Base-by-base conservation (phyloP, 2,329 filamentous ascomycete genomes). In the Cytospora schulzeri region DNA sequence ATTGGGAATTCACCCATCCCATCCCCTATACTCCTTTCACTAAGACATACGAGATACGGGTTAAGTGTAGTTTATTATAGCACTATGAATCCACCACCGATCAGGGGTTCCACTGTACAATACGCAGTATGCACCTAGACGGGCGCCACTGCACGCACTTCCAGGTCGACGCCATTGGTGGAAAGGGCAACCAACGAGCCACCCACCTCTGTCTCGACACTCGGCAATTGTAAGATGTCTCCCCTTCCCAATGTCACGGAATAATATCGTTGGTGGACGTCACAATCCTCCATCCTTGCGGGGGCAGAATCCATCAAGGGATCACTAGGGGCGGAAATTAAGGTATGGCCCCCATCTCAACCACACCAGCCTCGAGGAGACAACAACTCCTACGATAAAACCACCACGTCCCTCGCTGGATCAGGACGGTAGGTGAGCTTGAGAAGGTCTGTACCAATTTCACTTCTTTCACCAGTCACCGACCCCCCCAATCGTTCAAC, bases 381-480 rank as follows among this genome's bases (percentile, higher is more conserved):
- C 11, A 48, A 22, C 8, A 14, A 4, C 22, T 48, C 11, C 7
- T n/a, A 9, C 14, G 45, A 53, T 60, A 53, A 45, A 45, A 54
- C 5, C 22, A 53, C 8, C 22, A n/a, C 50, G 11, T 38, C 58
- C 22, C 50, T 17, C 31, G 26, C 26, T n/a, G 9, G 24, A 29
- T 26, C 17, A 19, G 48, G 11, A 35, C 8, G 14, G 12, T 6
- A 53, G 24, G 50, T 54, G 35, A 61, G 35, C 9, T 24, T 17
- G 53, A 22, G 38, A 57, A 29, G 60, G 52, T 26, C 29, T 17
- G 24, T 31, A 45, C 52, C 60, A 28, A 2, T 48, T 35, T 57
- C 19, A 11, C 12, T 35, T n/a, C 22, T 28, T 11, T 35, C 28
- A 15, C 19, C 31, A 29, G 6, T 17, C 22, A 56, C 26, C n/a